Conservation (phyloP, 192 early-diverging fungal genomes). For the Entomortierella parvispora region DNA sequence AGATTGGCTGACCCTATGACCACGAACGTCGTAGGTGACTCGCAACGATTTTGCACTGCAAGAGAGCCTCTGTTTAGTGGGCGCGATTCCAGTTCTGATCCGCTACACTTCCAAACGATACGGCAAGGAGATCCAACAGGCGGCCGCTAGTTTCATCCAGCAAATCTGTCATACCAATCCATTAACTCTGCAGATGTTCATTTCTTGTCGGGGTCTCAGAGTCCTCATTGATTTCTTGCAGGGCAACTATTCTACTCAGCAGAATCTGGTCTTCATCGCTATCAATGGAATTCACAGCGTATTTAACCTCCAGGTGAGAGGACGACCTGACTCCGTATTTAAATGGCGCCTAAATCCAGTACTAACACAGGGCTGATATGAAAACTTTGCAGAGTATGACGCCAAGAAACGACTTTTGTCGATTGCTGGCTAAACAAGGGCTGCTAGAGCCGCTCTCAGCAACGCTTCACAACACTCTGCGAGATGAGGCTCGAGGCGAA, state of each 20-base stretch:
- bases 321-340: too few species aligned
- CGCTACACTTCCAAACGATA: slow-evolving; percentile 53
- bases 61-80: slow-evolving; percentile 64
- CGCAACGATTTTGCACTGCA: slow-evolving; percentile 52
- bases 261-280: slow-evolving; percentile 62
- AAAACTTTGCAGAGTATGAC: slow-evolving; percentile 54
- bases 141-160: slow-evolving; percentile 61
- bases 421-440: slow-evolving; percentile 62
- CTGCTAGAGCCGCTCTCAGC: slow-evolving; percentile 59
- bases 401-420: slow-evolving; percentile 66
- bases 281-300: slow-evolving; percentile 62
- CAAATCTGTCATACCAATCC: slow-evolving; percentile 60
- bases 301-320: slow-evolving; percentile 66
- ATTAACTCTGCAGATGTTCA: slow-evolving; percentile 65
- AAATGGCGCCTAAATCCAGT: too few species aligned
- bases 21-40: slow-evolving; percentile 25
- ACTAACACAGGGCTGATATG: too few species aligned
- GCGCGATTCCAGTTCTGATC: slow-evolving; percentile 63
- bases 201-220: slow-evolving; percentile 65
- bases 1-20: background rate
- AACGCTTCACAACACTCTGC: slow-evolving; percentile 44
- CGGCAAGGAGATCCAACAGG: slow-evolving; percentile 53
- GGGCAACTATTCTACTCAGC: slow-evolving; percentile 56
- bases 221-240: slow-evolving; percentile 60
- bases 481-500: slow-evolving; percentile 53